Base-by-base conservation (phyloP, 2,329 filamentous ascomycete genomes). In the Cyphellophora europaea region DNA sequence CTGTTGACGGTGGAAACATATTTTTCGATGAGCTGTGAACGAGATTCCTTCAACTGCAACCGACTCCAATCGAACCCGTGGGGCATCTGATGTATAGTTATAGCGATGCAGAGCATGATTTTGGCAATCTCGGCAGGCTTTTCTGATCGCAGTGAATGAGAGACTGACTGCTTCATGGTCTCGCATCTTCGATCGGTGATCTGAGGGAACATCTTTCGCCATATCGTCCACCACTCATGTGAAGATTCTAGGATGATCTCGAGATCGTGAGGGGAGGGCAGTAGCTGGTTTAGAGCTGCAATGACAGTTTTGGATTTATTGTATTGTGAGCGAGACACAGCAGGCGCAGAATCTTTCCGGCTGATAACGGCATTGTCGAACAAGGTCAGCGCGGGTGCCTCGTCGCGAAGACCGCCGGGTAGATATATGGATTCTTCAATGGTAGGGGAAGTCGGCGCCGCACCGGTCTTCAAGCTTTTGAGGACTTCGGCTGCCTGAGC, bases 1-100 rank as follows among this genome's bases (percentile, higher is more conserved):
- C 54, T 57, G 32, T 70, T 62, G 11, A 71, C 63, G 12, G 59
- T 53, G 15, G 59, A 56, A 27, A 70, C 54, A 42, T 66, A 71
- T 4, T 53, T 52, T 27, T 69, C 61, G 13, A 69, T 54, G 29
- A 67, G 57, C 16, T 62, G 55, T 11, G 61, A 56, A 15, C 60
- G 58, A 47, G 60, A 39, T 48, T 63, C 43, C 53, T 61, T 52
- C 39, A 55, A 42, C 55, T 50, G 39, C 41, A 49, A 56, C 49
- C 25, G 52, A 40, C 38, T 53, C 52, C 45, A 66, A 45, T 53
- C 58, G 43, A 50, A 61, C 36, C 48, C 48, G 48, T 55, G 37
- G 31, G 67, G 47, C 37, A 66, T 41, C 51, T 67, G 49, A 41
- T 62, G 51, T 48, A 63, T 49, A 41, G 57, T 56, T 41, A 70